Evolutionary conservation across 2,329 filamentous ascomycete genomes (phyloP), one percentile per base, ranked within the genome.

Genomic region (Neofusicoccum kwambonambiense): DNA sequence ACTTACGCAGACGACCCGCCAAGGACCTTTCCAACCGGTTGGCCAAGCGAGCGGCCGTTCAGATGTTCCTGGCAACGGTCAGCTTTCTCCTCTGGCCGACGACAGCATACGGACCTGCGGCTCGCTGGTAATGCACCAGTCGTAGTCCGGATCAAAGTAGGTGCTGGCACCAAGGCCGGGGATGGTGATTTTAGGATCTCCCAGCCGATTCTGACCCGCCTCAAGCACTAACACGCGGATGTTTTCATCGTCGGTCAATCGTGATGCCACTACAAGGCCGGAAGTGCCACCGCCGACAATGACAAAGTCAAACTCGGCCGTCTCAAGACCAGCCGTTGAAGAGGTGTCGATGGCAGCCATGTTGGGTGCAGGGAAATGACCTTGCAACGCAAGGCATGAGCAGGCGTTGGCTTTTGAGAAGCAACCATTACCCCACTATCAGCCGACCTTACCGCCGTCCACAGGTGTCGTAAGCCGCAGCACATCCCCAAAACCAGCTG

Each of bases 1-100:
- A 17, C n/a, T 44, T 44, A 44, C 42, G 74, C 76, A 41, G 69
- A 73, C 9, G 67, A 74, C 31, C 76, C 87, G 37, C 74, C 73
- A 3, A 76, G 69, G 3, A 72, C 67, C 37, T 72, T 73, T 6
- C 73, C 74, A 34, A 70, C 68, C 8, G 66, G 67, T 70, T 70
- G 73, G 35, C 70, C 70, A 50, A 75, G 71, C 5, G 68, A 61
- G 47, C 65, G 64, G 2, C 67, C 69, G 8, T 61, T 39, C 4
- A 70, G 42, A 44, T 44, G n/a, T 15, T 44, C 42, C 42, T 44
- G 4, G 13, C 27, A 44, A 12, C 15, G n/a, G 51, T 56, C 8
- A 42, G 2, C 4, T 2, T 3, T 13, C 8, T 27, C n/a, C 13
- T 17, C 13, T 15, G 13, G 3, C 17, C n/a, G 35, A 6, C 35